Percentiles rank a stretch among this genome's conserved stretches.
These are phyloP conservation scores for Fusarium sp. DNA, from an alignment of 2,329 filamentous ascomycete genomes.

Conservation along the genomic window DNA sequence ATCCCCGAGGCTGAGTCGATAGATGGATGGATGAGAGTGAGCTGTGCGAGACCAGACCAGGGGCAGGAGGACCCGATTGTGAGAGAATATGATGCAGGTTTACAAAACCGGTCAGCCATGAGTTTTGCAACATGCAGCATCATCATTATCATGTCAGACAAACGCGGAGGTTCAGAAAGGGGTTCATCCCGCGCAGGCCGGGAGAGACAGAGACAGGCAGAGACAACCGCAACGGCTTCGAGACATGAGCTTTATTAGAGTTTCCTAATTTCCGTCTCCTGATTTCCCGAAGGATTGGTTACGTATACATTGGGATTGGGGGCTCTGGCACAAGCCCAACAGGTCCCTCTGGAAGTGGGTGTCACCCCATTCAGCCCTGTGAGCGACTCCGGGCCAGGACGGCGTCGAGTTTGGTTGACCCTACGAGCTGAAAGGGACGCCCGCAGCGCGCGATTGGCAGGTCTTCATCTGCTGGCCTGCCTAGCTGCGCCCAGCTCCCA, in stretches of 20 bases:
- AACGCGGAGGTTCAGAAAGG: slow-evolving; percentile 1
- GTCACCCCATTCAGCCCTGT: slow-evolving; percentile 40
- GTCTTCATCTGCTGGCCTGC: slow-evolving; percentile 20
- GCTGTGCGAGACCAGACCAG: slow-evolving; percentile 14
- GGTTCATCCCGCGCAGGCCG: slow-evolving; percentile 1
- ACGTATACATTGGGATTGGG: background rate
- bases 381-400: slow-evolving; percentile 10
- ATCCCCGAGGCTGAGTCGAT: slow-evolving; percentile 20
- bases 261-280: background rate
- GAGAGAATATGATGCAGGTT: slow-evolving; percentile 19
- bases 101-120: slow-evolving; percentile 18
- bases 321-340: slow-evolving; percentile 12
- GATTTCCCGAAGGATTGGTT: background rate
- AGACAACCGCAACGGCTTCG: background rate
- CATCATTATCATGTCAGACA: slow-evolving; percentile 3
- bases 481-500: slow-evolving; percentile 36
- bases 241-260: background rate
- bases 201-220: background rate
- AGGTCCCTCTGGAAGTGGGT: slow-evolving; percentile 7
- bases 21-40: slow-evolving; percentile 31
- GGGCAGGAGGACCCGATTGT: slow-evolving; percentile 10
- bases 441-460: slow-evolving; percentile 33
- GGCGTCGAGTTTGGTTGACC: slow-evolving; percentile 16
- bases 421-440: slow-evolving; percentile 35
- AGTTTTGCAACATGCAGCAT: slow-evolving; percentile 15